Evolutionary conservation across 1,284 basidiomycete species (phyloP).

Genomic region (Ceratobasidium sp.): DNA sequence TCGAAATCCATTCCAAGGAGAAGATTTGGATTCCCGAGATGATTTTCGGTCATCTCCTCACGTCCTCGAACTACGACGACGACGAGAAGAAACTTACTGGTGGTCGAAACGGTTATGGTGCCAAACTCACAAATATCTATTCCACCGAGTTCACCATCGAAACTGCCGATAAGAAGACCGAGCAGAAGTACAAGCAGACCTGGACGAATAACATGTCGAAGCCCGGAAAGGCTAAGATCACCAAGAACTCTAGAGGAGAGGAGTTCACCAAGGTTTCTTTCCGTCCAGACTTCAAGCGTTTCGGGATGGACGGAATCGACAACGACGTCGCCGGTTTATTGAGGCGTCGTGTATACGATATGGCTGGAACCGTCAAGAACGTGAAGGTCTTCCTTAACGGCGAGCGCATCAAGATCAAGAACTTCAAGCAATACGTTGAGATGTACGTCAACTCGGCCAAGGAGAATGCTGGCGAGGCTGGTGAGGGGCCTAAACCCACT

Average conservation of each 20-base stretch:
- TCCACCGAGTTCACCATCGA: slow-evolving; percentile 97
- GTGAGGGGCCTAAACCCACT: slow-evolving; percentile 72
- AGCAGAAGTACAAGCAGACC: slow-evolving; percentile 93
- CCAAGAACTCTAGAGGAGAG: slow-evolving; percentile 82
- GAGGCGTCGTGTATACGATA: slow-evolving; percentile 94
- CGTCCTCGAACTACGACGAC: slow-evolving; percentile 98
- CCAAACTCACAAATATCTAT: slow-evolving; percentile 98
- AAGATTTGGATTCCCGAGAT: slow-evolving; percentile 96
- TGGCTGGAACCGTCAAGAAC: slow-evolving; percentile 93
- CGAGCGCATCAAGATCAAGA: slow-evolving; percentile 90
- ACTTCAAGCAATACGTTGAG: slow-evolving; percentile 97
- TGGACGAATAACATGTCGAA: slow-evolving; percentile 94
- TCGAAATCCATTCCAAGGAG: slow-evolving; percentile 93
- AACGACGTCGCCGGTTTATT: slow-evolving; percentile 89
- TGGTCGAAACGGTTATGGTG: slow-evolving; percentile 98
- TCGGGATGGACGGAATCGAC: slow-evolving; percentile 92
- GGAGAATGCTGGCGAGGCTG: slow-evolving; percentile 71
- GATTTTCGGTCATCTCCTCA: slow-evolving; percentile 95
- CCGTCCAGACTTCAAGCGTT: slow-evolving; percentile 88
- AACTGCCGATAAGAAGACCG: slow-evolving; percentile 86
- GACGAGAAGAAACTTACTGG: slow-evolving; percentile 99
- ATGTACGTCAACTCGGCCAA: slow-evolving; percentile 83
- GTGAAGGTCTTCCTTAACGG: slow-evolving; percentile 94
- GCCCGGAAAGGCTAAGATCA: slow-evolving; percentile 88
- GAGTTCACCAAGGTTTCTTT: slow-evolving; percentile 97